These are phyloP conservation scores for Cordyceps sp. DNA, from an alignment of 2,329 filamentous ascomycete species.

Conservation along the genomic window DNA sequence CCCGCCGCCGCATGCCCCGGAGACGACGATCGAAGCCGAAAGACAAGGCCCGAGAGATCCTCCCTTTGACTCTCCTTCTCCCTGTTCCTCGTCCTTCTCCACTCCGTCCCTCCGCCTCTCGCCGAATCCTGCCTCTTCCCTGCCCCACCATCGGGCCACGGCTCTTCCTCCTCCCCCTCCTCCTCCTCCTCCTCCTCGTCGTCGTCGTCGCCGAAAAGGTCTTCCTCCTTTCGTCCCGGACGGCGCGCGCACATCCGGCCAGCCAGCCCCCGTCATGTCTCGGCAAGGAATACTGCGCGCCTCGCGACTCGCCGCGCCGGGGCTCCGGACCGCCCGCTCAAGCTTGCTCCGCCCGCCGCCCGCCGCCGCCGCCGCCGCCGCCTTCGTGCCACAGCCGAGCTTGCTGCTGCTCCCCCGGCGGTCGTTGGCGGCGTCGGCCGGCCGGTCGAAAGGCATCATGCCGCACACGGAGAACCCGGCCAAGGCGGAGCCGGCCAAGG, in stretches of 20 bases:
- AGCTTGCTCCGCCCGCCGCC: conserved; percentile 15
- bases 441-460: conserved; percentile 32
- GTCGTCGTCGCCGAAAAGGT: no score
- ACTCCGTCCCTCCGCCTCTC: background rate
- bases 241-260: no score
- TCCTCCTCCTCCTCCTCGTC: no score
- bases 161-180: no score
- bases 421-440: conserved; percentile 13
- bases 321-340: no score
- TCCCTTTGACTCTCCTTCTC: background rate
- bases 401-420: conserved; percentile 7
- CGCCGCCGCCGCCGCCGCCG: conserved; percentile 9
- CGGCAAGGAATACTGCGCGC: conserved; percentile 18
- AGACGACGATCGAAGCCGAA: no score
- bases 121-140: no score
- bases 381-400: background rate
- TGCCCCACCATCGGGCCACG: no score
- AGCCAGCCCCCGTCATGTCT: conserved; percentile 14
- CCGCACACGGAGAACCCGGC: conserved; percentile 41
- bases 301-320: no score
- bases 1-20: background rate
- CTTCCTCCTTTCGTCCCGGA: no score
- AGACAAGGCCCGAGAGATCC: no score
- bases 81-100: background rate
- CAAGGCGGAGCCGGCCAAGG: conserved; percentile 21